These are phyloP conservation scores for Globisporangium cystogenes DNA, from an alignment of 352 stramenopile species.

Conservation along the genomic window DNA sequence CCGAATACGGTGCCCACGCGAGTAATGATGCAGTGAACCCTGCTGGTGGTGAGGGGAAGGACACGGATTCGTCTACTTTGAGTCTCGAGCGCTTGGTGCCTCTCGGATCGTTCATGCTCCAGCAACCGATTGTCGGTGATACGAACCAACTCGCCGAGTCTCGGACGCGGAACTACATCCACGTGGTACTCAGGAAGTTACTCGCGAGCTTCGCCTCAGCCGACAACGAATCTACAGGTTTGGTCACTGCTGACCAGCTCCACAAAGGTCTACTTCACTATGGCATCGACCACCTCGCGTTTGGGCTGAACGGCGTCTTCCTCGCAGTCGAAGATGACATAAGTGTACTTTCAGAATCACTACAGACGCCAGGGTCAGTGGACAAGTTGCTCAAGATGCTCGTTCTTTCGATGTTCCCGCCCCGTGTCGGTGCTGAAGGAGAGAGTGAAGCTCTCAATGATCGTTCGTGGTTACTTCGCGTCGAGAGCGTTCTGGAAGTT, in stretches of 20 bases:
- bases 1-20: no score
- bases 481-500: constrained; percentile 13
- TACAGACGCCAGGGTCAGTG: neutral
- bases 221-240: neutral
- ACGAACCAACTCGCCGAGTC: no score
- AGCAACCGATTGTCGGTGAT: no score
- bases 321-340: constrained; percentile 11
- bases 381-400: constrained; percentile 1
- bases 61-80: no score
- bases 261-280: constrained; percentile 9
- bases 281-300: constrained; percentile 6
- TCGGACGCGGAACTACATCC: neutral
- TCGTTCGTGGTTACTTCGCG: constrained; percentile 5
- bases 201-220: constrained; percentile 4
- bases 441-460: neutral
- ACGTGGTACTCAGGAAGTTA: neutral
- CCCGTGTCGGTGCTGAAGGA: neutral
- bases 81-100: no score
- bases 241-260: constrained; percentile 10
- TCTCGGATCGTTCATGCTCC: neutral
- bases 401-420: constrained; percentile 2
- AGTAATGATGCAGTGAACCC: no score
- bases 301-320: constrained; percentile 12
- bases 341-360: neutral
- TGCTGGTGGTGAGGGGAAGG: no score